Percentiles rank a stretch among this genome's conserved stretches.
These are phyloP conservation scores for Psidium guajava DNA, from an alignment of 345 rosid genomes.

Conservation along the genomic window DNA sequence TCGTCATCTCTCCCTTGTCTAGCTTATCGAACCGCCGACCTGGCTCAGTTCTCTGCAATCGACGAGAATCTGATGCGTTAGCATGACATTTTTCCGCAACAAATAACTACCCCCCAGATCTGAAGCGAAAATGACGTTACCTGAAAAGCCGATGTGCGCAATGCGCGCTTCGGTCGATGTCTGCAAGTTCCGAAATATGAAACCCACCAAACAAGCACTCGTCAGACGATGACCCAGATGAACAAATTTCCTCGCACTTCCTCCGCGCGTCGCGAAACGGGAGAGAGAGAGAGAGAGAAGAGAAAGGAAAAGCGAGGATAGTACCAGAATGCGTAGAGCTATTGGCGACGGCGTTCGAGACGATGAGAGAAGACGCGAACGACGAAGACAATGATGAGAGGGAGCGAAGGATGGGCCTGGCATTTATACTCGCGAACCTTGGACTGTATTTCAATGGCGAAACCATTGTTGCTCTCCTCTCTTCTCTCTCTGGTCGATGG, in stretches of 20 bases:
- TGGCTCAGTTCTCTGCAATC: constrained; percentile 30
- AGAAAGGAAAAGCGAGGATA: neutral
- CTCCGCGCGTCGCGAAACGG: neutral
- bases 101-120: neutral
- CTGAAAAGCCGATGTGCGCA: constrained; percentile 27
- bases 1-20: constrained; percentile 41
- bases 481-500: neutral
- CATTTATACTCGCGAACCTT: constrained; percentile 39
- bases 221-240: constrained; percentile 9
- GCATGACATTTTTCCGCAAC: neutral
- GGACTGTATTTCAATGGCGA: constrained; percentile 6
- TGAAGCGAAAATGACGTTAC: constrained; percentile 8
- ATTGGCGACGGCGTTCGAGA: constrained; percentile 2
- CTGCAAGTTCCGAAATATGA: constrained; percentile 37
- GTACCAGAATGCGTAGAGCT: constrained; percentile 17
- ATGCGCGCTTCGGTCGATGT: constrained; percentile 8
- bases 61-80: neutral
- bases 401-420: constrained; percentile 4
- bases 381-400: constrained; percentile 7
- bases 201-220: neutral
- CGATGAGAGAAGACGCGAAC: neutral
- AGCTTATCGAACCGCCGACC: constrained; percentile 1
- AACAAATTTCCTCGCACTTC: no score
- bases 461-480: neutral
- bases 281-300: neutral